Base-by-base conservation (phyloP, 1,139 yeast species). In the Arxiozyma telluris region DNA sequence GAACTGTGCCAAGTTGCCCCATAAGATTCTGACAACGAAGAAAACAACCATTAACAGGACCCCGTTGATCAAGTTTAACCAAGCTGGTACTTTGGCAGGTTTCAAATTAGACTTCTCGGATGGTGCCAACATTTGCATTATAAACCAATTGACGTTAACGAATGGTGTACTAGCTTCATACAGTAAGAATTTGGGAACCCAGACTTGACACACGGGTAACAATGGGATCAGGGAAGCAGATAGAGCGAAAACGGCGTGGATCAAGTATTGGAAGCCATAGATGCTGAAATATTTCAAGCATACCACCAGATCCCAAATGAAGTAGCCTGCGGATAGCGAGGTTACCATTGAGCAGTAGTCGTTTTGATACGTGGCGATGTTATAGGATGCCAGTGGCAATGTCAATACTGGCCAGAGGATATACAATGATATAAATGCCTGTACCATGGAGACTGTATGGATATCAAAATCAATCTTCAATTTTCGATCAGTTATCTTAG, bases 121-220 rank as follows among this genome's bases (percentile, higher is more conserved):
- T 8, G 49, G 44, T 8, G 52, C 22, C 1, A 95, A 90, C 48
- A 90, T 75, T 64, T 85, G 86, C 51, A 86, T 77, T 9, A 93
- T 86, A 67, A 87, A 85, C 97, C 97, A 93, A 69, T 94, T 89
- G 64, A 89, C 72, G 71, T 93, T 91, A 55, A 93, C 90, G 68
- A 94, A 93, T 15, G 98, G 98, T 1, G 98, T 90, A 46, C 96
- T 86, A 53, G 87, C 78, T 71, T 93, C 99, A 71, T 90, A 93
- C 44, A 88, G 65, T 62, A 94, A 75, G 70, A 91, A 93, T 34
- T 84, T 82, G 1, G 96, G 94, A 41, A 87, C 79, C 82, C 91
- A 91, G 58, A 88, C 84, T 66, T 84, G 79, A 61, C 88, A 79
- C 76, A 87, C 86, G 12, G 96, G 95, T 55, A 80, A 73, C 53